These are phyloP conservation scores for Hexamita inflata DNA, from an alignment of 208 protist genomes.

Conservation along the genomic window DNA sequence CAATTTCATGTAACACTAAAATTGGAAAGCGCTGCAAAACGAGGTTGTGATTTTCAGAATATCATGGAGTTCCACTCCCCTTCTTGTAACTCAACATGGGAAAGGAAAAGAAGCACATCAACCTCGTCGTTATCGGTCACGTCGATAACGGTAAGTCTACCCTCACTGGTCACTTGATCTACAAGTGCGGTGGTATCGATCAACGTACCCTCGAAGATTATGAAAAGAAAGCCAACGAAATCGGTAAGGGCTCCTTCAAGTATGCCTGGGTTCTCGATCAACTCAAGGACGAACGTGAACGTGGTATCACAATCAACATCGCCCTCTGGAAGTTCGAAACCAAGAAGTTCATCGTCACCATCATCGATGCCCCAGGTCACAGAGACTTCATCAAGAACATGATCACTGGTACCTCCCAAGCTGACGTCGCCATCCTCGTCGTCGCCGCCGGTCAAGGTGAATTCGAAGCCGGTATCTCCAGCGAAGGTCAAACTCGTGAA, in stretches of 20 bases:
- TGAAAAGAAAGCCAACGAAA: constrained; percentile 57
- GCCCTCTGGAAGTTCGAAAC: constrained; percentile 71
- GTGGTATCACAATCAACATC: constrained; percentile 77
- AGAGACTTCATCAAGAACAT: constrained; percentile 75
- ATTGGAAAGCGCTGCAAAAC: no score
- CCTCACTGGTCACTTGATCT: constrained; percentile 64
- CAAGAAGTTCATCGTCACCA: constrained; percentile 61
- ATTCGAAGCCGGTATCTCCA: constrained; percentile 74
- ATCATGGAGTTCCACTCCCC: no score
- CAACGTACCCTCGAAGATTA: constrained; percentile 65
- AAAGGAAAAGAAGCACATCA: constrained; percentile 41
- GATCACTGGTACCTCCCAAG: constrained; percentile 69
- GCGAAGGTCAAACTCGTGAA: constrained; percentile 46
- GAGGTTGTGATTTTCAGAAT: no score
- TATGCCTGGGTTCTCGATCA: constrained; percentile 82
- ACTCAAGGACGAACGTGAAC: constrained; percentile 72
- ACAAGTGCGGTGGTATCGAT: constrained; percentile 68
- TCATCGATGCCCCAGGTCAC: constrained; percentile 76
- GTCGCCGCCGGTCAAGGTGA: constrained; percentile 61
- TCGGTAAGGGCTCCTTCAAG: constrained; percentile 73
- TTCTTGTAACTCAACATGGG: constrained; percentile 26
- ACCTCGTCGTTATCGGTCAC: constrained; percentile 56
- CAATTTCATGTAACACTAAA: no score
- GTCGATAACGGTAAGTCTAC: constrained; percentile 69
- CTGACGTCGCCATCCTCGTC: constrained; percentile 65